Conservation (phyloP, 805 yeast species). For the Spathaspora gorwiae region DNA sequence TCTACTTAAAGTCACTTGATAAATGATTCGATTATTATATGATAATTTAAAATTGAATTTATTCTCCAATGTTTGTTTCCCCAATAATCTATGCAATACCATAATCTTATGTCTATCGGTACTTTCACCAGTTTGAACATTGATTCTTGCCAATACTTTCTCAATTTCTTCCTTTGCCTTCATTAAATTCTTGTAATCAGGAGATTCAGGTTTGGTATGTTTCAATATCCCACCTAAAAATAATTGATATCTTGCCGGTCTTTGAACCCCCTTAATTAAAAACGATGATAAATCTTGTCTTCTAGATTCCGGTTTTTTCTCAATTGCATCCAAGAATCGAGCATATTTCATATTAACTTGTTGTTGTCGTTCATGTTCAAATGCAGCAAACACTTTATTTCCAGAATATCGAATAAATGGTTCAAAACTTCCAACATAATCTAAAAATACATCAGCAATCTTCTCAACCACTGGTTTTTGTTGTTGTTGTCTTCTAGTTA, state of each 20-base stretch:
- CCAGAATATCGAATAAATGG: slow-evolving; percentile 94
- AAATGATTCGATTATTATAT: slow-evolving; percentile 76
- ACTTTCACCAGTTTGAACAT: slow-evolving; percentile 87
- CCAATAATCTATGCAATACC: slow-evolving; percentile 51
- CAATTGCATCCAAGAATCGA: slow-evolving; percentile 88
- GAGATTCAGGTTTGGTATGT: slow-evolving; percentile 68
- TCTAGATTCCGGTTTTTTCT: slow-evolving; percentile 76
- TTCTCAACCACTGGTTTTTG: slow-evolving; percentile 78
- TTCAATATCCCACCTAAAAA: slow-evolving; percentile 78
- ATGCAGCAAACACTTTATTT: slow-evolving; percentile 90
- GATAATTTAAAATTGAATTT: slow-evolving; percentile 79
- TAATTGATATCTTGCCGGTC: slow-evolving; percentile 92
- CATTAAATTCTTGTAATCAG: slow-evolving; percentile 64
- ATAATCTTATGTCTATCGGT: slow-evolving; percentile 88
- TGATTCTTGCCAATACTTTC: slow-evolving; percentile 70
- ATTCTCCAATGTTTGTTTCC: slow-evolving; percentile 79
- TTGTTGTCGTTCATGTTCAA: slow-evolving; percentile 91
- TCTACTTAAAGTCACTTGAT: slow-evolving; percentile 66
- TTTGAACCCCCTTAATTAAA: slow-evolving; percentile 89
- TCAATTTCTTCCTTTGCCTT: slow-evolving; percentile 74
- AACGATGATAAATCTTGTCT: slow-evolving; percentile 91
- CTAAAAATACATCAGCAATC: slow-evolving; percentile 83
- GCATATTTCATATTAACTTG: slow-evolving; percentile 86
- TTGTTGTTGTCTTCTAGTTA: slow-evolving; percentile 78
- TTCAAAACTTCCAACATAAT: slow-evolving; percentile 80